These are phyloP conservation scores for Lavandula angustifolia DNA, from an alignment of 257 asterid genomes.

Conservation along the genomic window DNA sequence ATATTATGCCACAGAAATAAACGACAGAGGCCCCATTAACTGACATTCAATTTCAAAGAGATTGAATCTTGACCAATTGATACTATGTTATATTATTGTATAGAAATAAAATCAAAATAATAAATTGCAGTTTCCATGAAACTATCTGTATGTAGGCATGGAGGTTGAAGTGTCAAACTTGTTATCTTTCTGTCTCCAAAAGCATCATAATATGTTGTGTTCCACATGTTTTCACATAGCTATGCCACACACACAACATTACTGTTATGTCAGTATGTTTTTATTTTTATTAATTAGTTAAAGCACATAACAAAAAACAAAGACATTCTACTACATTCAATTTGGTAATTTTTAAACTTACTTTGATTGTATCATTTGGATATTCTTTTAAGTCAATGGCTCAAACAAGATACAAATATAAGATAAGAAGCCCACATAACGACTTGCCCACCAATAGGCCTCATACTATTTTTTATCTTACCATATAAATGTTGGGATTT, in stretches of 20 bases:
- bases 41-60: not conserved
- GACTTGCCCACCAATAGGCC: constrained; percentile 7
- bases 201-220: constrained; percentile 29
- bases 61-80: constrained; percentile 15
- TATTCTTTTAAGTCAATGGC: not conserved
- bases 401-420: not conserved
- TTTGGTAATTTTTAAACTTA: too few relatives aligned
- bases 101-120: not conserved
- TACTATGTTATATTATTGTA: not conserved
- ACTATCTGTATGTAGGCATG: constrained; percentile 6
- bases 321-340: too few relatives aligned
- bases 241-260: constrained; percentile 23
- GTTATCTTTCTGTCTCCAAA: constrained; percentile 36
- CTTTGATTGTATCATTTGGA: too few relatives aligned
- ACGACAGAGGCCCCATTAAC: too few relatives aligned
- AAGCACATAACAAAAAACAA: too few relatives aligned
- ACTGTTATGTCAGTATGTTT: too few relatives aligned
- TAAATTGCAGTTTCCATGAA: not conserved
- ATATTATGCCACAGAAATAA: not conserved
- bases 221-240: constrained; percentile 17
- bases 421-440: not conserved
- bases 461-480: not conserved
- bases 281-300: too few relatives aligned
- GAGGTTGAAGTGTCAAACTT: constrained; percentile 27
- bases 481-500: too few relatives aligned